Percentiles rank a stretch among this genome's conserved stretches.
Conservation (phyloP, 257 asterid genomes). For the Ballota nigra region DNA sequence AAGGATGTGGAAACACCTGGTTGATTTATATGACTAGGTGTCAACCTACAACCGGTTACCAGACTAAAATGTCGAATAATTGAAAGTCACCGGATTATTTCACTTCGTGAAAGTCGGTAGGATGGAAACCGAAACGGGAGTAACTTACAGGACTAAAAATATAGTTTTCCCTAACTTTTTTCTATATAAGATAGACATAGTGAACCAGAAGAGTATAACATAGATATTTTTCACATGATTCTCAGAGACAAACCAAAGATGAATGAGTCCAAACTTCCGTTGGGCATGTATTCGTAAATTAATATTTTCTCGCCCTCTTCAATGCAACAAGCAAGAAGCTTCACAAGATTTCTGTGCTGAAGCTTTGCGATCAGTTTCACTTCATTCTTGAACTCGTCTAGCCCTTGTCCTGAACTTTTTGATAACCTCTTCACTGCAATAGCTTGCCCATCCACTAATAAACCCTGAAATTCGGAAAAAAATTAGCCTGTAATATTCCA, state of each 20-base stretch:
- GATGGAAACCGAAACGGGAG: neutral
- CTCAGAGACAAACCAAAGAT: slow-evolving; percentile 35
- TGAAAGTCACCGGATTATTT: no score
- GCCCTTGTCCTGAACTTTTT: slow-evolving; percentile 43
- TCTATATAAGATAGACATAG: neutral
- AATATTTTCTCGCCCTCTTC: slow-evolving; percentile 39
- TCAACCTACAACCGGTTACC: no score
- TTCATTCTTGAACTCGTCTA: slow-evolving; percentile 44
- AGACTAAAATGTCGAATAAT: neutral
- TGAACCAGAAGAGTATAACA: neutral
- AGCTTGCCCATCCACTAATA: slow-evolving; percentile 25
- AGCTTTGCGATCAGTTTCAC: slow-evolving; percentile 41
- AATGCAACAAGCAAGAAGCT: slow-evolving; percentile 45
- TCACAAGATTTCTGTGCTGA: slow-evolving; percentile 51
- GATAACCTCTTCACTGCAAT: slow-evolving; percentile 49
- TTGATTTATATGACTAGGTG: no score
- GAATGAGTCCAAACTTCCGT: slow-evolving; percentile 35
- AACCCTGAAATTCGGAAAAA: slow-evolving; percentile 32
- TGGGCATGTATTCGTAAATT: slow-evolving; percentile 46
- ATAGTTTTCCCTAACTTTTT: neutral
- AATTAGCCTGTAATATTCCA: neutral
- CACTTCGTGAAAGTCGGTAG: no score
- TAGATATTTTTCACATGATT: neutral
- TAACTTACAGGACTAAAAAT: neutral
- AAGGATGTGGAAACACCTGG: no score